A percentile compares a stretch with the other conserved stretches of the same genome.
Conservation (phyloP, 2,329 filamentous ascomycete genomes). For the Verticillium alfalfae region DNA sequence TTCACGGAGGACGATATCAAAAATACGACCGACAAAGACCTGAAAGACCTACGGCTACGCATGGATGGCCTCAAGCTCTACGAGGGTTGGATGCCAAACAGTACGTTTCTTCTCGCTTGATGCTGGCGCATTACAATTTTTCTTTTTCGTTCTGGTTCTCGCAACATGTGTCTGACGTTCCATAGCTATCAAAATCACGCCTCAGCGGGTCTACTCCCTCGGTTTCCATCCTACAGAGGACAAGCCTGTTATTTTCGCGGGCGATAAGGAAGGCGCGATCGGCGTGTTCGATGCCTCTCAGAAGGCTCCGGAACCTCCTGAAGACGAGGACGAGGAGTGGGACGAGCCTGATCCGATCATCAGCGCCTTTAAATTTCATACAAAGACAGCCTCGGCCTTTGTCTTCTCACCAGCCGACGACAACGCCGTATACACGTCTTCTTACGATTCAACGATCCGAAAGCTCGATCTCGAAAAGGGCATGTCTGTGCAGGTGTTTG, state of each 20-base stretch:
- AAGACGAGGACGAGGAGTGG: slow-evolving; percentile 63
- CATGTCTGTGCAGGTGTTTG: slow-evolving; percentile 75
- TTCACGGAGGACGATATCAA: slow-evolving; percentile 81
- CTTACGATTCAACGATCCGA: slow-evolving; percentile 89
- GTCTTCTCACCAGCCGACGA: slow-evolving; percentile 68
- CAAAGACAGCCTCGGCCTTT: slow-evolving; percentile 81
- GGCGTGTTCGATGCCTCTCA: slow-evolving; percentile 90
- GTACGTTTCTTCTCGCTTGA: slow-evolving; percentile 35
- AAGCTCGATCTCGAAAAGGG: slow-evolving; percentile 79
- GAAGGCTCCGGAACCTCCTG: slow-evolving; percentile 42
- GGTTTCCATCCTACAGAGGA: slow-evolving; percentile 82
- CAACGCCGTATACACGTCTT: slow-evolving; percentile 75
- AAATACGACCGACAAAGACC: slow-evolving; percentile 68
- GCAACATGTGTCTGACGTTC: neutral
- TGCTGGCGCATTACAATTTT: too few species aligned
- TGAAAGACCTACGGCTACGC: slow-evolving; percentile 67
- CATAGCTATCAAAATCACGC: slow-evolving; percentile 82
- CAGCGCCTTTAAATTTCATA: slow-evolving; percentile 84
- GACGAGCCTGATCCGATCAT: slow-evolving; percentile 70
- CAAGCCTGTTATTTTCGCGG: slow-evolving; percentile 86
- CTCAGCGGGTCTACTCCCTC: slow-evolving; percentile 80
- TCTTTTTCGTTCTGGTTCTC: neutral
- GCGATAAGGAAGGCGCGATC: slow-evolving; percentile 87
- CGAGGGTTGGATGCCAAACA: slow-evolving; percentile 75
- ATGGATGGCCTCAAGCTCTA: slow-evolving; percentile 78